phyloP scores from a whole-genome alignment of 1,139 yeast genomes.

The Hansenula sp. region DNA sequence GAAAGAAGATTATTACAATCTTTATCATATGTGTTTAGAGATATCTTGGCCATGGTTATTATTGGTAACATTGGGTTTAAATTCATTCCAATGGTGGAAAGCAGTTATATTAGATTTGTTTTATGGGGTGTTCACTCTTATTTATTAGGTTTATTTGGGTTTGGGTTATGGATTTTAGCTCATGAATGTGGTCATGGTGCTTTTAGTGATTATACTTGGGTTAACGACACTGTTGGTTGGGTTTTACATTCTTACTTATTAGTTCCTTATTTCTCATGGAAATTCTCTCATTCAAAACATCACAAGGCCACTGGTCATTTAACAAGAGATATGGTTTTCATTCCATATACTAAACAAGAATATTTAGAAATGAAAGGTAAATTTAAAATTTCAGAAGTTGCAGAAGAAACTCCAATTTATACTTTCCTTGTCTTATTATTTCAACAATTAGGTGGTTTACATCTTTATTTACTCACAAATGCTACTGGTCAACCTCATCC shows the following conservation, averaged over 20 bases:
- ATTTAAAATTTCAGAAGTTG: conserved; percentile 37
- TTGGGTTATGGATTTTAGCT: conserved; percentile 61
- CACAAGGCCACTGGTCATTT: conserved; percentile 63
- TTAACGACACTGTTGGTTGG: conserved; percentile 59
- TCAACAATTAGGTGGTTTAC: conserved; percentile 56
- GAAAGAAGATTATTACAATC: conserved; percentile 47
- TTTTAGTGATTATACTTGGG: conserved; percentile 49
- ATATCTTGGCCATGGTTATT: conserved; percentile 38
- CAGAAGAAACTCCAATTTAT: conserved; percentile 51
- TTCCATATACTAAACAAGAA: conserved; percentile 50
- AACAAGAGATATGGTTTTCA: conserved; percentile 57
- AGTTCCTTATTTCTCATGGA: conserved; percentile 64
- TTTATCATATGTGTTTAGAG: conserved; percentile 54
- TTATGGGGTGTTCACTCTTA: conserved; percentile 40
- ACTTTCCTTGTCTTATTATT: conserved; percentile 39
- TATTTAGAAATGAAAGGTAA: conserved; percentile 29
- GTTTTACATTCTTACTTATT: conserved; percentile 50
- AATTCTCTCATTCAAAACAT: conserved; percentile 55
- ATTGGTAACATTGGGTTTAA: conserved; percentile 40
- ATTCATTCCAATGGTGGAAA: conserved; percentile 40
- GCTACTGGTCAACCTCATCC: conserved; percentile 49
- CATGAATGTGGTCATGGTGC: conserved; percentile 69
- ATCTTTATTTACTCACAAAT: conserved; percentile 42
- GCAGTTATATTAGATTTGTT: conserved; percentile 31
- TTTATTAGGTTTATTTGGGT: conserved; percentile 41